These are phyloP conservation scores for Hyaloscypha bicolor DNA, from an alignment of 495 filamentous ascomycete genomes.

Conservation along the genomic window DNA sequence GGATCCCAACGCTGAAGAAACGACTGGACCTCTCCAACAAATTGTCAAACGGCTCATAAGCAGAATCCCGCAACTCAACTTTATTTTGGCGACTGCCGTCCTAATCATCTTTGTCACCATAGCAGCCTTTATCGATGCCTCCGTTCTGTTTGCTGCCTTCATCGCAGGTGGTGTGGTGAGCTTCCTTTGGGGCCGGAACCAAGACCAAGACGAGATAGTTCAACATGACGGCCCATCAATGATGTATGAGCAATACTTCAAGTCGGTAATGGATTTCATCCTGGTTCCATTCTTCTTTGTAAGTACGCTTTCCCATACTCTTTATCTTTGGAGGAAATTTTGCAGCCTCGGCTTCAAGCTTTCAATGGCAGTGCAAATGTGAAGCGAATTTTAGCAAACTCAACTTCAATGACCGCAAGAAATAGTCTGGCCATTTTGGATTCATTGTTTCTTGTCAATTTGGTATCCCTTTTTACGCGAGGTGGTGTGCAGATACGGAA, in stretches of 20 bases:
- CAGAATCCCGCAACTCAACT: conserved; percentile 10
- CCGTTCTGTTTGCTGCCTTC: conserved; percentile 71
- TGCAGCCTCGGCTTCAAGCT: no score
- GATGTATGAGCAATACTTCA: conserved; percentile 61
- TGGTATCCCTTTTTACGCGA: no score
- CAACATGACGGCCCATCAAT: background rate
- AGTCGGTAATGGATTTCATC: conserved; percentile 50
- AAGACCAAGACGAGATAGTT: conserved; percentile 2
- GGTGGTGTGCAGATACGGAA: no score
- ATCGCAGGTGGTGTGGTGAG: conserved; percentile 57
- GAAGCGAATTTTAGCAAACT: no score
- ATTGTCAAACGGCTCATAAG: background rate
- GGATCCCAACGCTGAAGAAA: background rate
- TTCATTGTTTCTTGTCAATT: no score
- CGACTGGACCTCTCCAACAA: background rate
- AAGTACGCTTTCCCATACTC: conserved; percentile 24
- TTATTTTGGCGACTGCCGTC: conserved; percentile 33
- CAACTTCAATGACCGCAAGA: no score
- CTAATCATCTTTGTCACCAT: conserved; percentile 58
- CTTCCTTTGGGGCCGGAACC: conserved; percentile 17
- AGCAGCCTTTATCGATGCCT: conserved; percentile 65
- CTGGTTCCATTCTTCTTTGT: conserved; percentile 79
- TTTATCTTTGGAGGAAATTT: background rate
- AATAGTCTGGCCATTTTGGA: no score
- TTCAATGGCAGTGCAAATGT: no score